These are phyloP conservation scores for Achaetomium macrosporum DNA, from an alignment of 2,329 filamentous ascomycete species.

Conservation along the genomic window DNA sequence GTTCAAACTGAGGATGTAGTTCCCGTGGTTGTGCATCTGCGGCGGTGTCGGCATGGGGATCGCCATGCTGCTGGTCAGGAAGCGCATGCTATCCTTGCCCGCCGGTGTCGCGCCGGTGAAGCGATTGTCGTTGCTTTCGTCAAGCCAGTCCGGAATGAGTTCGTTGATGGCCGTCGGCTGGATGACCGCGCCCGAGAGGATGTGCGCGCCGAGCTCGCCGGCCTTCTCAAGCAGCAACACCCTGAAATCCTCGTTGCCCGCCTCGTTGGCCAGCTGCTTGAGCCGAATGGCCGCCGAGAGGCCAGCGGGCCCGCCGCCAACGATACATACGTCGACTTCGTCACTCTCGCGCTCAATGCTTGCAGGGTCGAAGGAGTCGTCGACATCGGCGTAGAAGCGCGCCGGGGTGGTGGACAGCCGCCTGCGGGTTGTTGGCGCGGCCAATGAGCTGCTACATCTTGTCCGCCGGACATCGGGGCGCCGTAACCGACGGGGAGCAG, in stretches of 20 bases:
- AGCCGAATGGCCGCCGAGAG: constrained; percentile 88
- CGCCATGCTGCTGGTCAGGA: constrained; percentile 74
- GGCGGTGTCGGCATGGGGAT: constrained; percentile 83
- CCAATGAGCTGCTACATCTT: background rate
- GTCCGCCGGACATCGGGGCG: constrained; percentile 13
- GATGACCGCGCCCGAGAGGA: constrained; percentile 91
- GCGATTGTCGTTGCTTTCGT: constrained; percentile 77
- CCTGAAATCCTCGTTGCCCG: constrained; percentile 91
- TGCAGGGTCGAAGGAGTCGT: constrained; percentile 59
- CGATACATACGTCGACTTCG: constrained; percentile 92
- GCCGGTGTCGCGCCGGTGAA: constrained; percentile 87
- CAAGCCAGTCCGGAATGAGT: constrained; percentile 88
- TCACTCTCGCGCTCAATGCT: constrained; percentile 81
- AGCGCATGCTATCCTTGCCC: constrained; percentile 81
- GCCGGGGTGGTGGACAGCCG: constrained; percentile 20
- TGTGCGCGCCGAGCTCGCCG: constrained; percentile 89
- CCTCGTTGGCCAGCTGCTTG: constrained; percentile 91
- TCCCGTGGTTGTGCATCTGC: constrained; percentile 97
- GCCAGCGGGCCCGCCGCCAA: constrained; percentile 92
- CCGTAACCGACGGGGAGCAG: constrained; percentile 10
- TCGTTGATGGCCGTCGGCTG: constrained; percentile 84
- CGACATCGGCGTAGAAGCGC: constrained; percentile 27
- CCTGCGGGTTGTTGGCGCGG: background rate
- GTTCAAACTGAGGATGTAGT: constrained; percentile 94
- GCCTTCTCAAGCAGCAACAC: constrained; percentile 93